Evolutionary conservation across 2,329 filamentous ascomycete genomes (phyloP), one percentile per base, ranked within the genome.

Genomic region (Botrytis tulipae): DNA sequence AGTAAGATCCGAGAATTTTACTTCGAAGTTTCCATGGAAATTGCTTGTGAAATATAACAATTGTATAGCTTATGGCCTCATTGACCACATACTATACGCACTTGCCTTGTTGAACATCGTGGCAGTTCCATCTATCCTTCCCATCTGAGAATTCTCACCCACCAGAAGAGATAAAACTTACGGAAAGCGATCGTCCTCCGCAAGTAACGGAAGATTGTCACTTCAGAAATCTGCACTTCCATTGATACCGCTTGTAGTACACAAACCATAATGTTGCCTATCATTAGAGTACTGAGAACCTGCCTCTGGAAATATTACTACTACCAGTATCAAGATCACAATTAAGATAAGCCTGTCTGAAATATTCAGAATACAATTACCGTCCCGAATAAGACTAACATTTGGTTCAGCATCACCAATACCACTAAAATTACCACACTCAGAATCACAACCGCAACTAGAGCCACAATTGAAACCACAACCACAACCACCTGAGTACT

Each of bases 141-240:
- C 48, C 29, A 32, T 42, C 22, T 57, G 18, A 12, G 8, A 44
- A 25, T 8, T 25, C 14, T 14, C 25, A 18, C 29, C 1, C 14
- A 12, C 1, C n/a, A 42, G 4, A 57, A 10, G 3, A 40, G n/a
- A 42, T 1, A 2, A 25, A 16, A 6, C 10, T 57, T 4, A 2
- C 1, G n/a, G 4, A 10, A n/a, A n/a, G 10, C 4, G 3, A n/a
- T 25, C 25, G 2, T n/a, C 5, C 10, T 54, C 10, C 5, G 3
- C 3, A 7, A 16, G 0, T 7, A n/a, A n/a, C 2, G 48, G 25
- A n/a, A n/a, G 5, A 2, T 54, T 54, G 5, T 16, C 48, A n/a
- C 25, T 54, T 29, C 5, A 16, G 29, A 7, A 29, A 32, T 16
- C 4, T 29, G n/a, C 7, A 4, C 3, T 57, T 57, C 14, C 3